Percentiles rank a stretch among this genome's conserved stretches.
phyloP scores from a whole-genome alignment of 345 rosid species.

The Pistacia vera region DNA sequence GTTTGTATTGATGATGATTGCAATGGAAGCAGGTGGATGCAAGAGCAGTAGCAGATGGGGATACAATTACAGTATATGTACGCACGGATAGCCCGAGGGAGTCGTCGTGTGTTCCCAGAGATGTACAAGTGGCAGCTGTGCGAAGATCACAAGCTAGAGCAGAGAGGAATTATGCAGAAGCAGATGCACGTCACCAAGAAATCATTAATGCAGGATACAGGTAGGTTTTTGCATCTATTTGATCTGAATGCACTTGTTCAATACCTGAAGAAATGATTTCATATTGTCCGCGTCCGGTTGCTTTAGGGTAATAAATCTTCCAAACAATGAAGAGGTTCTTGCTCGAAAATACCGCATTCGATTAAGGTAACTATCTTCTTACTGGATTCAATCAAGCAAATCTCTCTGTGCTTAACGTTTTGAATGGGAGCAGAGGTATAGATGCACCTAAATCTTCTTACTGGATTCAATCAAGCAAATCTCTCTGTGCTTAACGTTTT shows the following conservation, averaged over 20 bases:
- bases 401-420: background rate
- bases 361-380: conserved; percentile 43
- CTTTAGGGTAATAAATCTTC: conserved; percentile 41
- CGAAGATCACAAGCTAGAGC: conserved; percentile 65
- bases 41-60: conserved; percentile 81
- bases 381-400: background rate
- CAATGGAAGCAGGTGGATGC: conserved; percentile 69
- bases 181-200: conserved; percentile 62
- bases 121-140: conserved; percentile 55
- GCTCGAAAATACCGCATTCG: conserved; percentile 75
- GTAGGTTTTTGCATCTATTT: conserved; percentile 30
- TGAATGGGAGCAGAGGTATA: conserved; percentile 60
- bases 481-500: background rate
- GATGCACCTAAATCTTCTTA: conserved; percentile 57
- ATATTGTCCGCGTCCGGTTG: no score
- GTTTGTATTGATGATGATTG: conserved; percentile 11
- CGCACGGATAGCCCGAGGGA: conserved; percentile 57
- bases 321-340: conserved; percentile 61
- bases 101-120: conserved; percentile 59
- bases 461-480: background rate
- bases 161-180: conserved; percentile 51
- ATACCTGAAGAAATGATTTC: background rate
- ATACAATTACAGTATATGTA: conserved; percentile 72
- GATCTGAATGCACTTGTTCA: background rate
- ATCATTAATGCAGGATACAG: conserved; percentile 72